Conservation (phyloP, 331 rosid species). For the Quercus lobata region DNA sequence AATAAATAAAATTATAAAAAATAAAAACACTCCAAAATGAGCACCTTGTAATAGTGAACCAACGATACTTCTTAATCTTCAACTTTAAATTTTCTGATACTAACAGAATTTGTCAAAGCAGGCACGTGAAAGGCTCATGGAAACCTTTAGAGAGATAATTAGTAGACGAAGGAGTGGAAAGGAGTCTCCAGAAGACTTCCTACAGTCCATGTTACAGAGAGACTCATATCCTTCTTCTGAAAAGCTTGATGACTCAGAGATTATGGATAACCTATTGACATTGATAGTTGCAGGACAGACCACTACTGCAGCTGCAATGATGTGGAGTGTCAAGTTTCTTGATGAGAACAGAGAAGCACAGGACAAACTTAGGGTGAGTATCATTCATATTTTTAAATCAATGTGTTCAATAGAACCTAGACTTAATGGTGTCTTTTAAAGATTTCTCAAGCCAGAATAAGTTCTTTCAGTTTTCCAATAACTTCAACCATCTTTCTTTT, state of each 20-base stretch:
- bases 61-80: not conserved
- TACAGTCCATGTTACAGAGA: constrained; percentile 56
- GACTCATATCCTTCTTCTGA: constrained; percentile 38
- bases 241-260: constrained; percentile 65
- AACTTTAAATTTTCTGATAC: constrained; percentile 6
- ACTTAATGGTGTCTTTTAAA: not conserved
- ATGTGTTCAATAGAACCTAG: not conserved
- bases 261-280: constrained; percentile 64
- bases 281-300: constrained; percentile 66
- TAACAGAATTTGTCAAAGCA: constrained; percentile 25
- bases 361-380: constrained; percentile 61
- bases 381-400: not conserved
- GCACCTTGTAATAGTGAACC: not conserved
- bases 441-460: not conserved
- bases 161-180: constrained; percentile 44
- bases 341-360: constrained; percentile 52
- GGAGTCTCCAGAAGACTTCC: constrained; percentile 43
- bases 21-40: too few relatives aligned
- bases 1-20: too few relatives aligned
- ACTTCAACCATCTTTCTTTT: not conserved
- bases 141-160: constrained; percentile 47
- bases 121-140: constrained; percentile 62
- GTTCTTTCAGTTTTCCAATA: not conserved
- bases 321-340: constrained; percentile 78
- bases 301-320: constrained; percentile 81